phyloP scores from a whole-genome alignment of 2,329 filamentous ascomycete species.

The Claviceps africana region DNA sequence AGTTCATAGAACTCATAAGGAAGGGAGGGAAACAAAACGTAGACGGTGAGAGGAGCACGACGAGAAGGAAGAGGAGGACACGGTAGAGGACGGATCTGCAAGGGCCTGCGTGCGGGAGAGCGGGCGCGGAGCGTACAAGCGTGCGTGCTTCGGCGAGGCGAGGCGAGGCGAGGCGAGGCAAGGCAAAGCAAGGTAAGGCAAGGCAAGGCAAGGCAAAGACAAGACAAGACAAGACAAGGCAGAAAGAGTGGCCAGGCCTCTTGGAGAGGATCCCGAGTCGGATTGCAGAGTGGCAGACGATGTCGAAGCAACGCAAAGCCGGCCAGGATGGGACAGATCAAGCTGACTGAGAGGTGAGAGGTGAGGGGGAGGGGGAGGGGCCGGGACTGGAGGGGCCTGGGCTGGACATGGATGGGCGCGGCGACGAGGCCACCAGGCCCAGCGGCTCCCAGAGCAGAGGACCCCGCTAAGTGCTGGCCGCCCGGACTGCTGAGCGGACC shows the following conservation, averaged over 20 bases:
- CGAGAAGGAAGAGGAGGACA: constrained; percentile 4
- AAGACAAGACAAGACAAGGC: not conserved
- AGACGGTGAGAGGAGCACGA: constrained; percentile 5
- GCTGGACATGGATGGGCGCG: too few species aligned
- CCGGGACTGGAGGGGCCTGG: not conserved
- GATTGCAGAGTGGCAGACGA: not conserved
- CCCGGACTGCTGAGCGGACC: too few species aligned
- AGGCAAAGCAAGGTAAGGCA: not conserved
- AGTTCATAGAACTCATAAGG: constrained; percentile 65
- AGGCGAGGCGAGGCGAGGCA: not conserved
- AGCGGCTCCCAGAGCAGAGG: too few species aligned
- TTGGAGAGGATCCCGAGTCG: not conserved
- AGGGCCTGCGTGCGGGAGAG: not conserved
- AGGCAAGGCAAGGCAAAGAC: not conserved
- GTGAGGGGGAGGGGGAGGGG: not conserved
- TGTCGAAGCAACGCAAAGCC: not conserved
- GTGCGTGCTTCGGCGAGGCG: not conserved
- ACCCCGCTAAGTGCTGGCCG: too few species aligned
- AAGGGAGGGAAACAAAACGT: constrained; percentile 12
- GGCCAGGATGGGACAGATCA: not conserved
- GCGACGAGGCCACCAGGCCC: too few species aligned
- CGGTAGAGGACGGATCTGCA: not conserved
- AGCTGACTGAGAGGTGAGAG: not conserved
- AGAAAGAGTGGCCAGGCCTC: not conserved
- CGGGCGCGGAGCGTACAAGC: not conserved